phyloP scores from a whole-genome alignment of 2,329 filamentous ascomycete species.

The Alternaria arborescens region DNA sequence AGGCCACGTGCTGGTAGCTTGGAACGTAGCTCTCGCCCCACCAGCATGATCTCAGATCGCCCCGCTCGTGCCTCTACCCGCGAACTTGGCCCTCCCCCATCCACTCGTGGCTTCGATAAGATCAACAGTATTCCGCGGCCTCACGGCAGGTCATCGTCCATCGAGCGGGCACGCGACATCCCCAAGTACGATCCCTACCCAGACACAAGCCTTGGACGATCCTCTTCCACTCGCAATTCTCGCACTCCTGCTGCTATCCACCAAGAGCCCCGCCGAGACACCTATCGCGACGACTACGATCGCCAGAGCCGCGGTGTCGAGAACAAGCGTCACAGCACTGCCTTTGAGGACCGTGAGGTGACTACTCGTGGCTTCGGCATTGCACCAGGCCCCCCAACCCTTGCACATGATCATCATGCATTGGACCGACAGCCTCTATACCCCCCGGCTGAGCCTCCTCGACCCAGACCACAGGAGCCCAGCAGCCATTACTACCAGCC shows the following conservation, averaged over 20 bases:
- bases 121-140: conserved; percentile 57
- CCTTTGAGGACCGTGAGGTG: conserved; percentile 55
- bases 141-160: conserved; percentile 41
- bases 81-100: conserved; percentile 66
- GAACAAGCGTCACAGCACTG: conserved; percentile 46
- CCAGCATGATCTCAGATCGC: conserved; percentile 55
- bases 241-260: conserved; percentile 56
- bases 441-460: conserved; percentile 25
- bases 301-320: conserved; percentile 53
- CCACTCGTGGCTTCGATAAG: conserved; percentile 75
- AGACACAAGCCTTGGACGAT: conserved; percentile 39
- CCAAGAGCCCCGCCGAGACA: conserved; percentile 56
- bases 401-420: conserved; percentile 48
- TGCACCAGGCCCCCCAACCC: conserved; percentile 28
- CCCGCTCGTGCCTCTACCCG: conserved; percentile 48
- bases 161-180: conserved; percentile 43
- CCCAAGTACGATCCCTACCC: conserved; percentile 52
- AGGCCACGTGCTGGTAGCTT: conserved; percentile 56
- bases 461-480: conserved; percentile 27
- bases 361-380: conserved; percentile 60
- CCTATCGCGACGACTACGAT: conserved; percentile 56
- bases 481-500: conserved; percentile 35
- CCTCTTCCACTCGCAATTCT: conserved; percentile 53
- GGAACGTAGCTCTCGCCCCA: conserved; percentile 56
- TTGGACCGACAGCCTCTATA: conserved; percentile 50